Evolutionary conservation across 2,329 filamentous ascomycete species (phyloP).

Genomic region (Epichloe gansuensis): DNA sequence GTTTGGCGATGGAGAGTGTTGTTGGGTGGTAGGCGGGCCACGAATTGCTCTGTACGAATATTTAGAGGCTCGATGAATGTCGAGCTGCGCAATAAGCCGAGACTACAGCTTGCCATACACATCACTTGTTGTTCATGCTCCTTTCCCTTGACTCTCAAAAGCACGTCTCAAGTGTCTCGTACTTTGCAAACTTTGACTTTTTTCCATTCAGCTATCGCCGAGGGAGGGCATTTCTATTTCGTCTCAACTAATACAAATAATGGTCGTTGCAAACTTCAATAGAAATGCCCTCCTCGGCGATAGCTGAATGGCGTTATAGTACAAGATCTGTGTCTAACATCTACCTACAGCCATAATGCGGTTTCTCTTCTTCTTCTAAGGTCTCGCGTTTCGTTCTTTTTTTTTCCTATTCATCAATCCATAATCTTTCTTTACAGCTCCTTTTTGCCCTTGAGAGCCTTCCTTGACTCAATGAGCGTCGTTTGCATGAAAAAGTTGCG

Average conservation of each 20-base stretch:
- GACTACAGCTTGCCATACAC: neutral
- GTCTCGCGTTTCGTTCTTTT: neutral
- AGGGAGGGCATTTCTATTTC: neutral
- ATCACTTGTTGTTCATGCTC: neutral
- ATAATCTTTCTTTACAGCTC: conserved; percentile 28
- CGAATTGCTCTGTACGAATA: conserved; percentile 9
- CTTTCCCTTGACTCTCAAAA: neutral
- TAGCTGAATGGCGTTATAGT: conserved; percentile 7
- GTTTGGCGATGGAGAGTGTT: neutral
- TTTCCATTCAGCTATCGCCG: neutral
- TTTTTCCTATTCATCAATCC: conserved; percentile 10
- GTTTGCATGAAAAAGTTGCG: conserved; percentile 50
- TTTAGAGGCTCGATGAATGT: conserved; percentile 9
- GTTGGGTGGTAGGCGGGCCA: neutral
- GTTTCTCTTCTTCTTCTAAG: neutral
- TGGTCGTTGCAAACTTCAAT: neutral
- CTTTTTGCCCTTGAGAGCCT: conserved; percentile 39
- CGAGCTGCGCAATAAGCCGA: conserved; percentile 1
- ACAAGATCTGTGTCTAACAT: conserved; percentile 20
- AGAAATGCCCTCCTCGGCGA: neutral
- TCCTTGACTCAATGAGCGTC: conserved; percentile 24
- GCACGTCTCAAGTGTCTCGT: neutral
- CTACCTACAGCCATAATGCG: conserved; percentile 12
- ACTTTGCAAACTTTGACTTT: neutral
- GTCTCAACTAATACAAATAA: neutral